Conservation (phyloP, 805 yeast genomes). For the Monosporozyma siamensis region DNA sequence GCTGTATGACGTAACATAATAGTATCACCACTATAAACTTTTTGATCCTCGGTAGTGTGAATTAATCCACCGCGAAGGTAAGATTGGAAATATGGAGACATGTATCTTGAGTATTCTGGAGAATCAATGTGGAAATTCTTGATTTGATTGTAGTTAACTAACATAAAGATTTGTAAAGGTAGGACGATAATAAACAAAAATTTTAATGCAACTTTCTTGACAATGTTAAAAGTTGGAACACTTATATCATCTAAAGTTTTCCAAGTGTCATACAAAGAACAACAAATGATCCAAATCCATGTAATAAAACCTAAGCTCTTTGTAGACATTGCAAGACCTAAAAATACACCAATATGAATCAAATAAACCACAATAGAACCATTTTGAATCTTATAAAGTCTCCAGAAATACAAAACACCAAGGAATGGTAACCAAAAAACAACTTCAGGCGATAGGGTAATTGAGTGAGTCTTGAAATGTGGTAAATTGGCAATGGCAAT, state of each 20-base stretch:
- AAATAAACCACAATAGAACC: constrained; percentile 44
- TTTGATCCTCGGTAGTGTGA: constrained; percentile 42
- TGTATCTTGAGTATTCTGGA: constrained; percentile 27
- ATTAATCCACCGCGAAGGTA: constrained; percentile 34
- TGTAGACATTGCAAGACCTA: constrained; percentile 51
- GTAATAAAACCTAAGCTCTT: constrained; percentile 69
- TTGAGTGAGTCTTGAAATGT: constrained; percentile 11
- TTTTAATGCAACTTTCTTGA: constrained; percentile 35
- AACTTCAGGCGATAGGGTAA: constrained; percentile 28
- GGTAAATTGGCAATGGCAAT: constrained; percentile 15
- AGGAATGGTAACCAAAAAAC: constrained; percentile 37
- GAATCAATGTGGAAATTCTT: constrained; percentile 11
- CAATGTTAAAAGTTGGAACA: constrained; percentile 32
- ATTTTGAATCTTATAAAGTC: constrained; percentile 41
- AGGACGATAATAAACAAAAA: constrained; percentile 37
- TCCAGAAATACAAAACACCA: constrained; percentile 40
- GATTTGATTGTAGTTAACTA: constrained; percentile 46
- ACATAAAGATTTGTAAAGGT: constrained; percentile 51
- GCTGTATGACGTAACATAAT: constrained; percentile 62
- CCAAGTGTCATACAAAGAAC: constrained; percentile 51
- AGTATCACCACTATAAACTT: constrained; percentile 56
- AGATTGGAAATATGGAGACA: constrained; percentile 63
- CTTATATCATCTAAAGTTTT: constrained; percentile 55
- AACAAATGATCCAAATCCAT: constrained; percentile 48
- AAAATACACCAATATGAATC: constrained; percentile 38